These are phyloP conservation scores for Botrytis cinerea DNA, from an alignment of 2,329 filamentous ascomycete species.

Conservation along the genomic window DNA sequence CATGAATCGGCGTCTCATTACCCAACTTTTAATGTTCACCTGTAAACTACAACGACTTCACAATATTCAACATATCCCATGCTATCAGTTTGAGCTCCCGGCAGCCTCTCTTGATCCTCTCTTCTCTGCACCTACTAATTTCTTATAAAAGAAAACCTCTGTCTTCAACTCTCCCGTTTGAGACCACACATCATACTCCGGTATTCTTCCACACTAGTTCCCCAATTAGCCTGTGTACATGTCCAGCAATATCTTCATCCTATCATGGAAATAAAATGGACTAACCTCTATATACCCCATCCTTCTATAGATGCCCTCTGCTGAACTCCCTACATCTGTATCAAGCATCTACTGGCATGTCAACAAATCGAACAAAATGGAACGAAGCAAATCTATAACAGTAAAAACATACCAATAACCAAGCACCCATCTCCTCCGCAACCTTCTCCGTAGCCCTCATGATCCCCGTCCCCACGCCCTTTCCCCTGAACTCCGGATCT, in stretches of 20 bases:
- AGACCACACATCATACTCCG: slow-evolving; percentile 54
- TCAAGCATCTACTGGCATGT: slow-evolving; percentile 45
- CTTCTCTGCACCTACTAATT: slow-evolving; percentile 42
- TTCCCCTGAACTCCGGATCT: slow-evolving; percentile 51
- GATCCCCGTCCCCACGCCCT: slow-evolving; percentile 54
- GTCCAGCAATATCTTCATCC: background rate
- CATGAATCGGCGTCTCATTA: background rate
- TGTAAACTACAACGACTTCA: background rate
- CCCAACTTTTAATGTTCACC: background rate
- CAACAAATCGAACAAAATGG: background rate
- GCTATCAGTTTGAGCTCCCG: background rate
- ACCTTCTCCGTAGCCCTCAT: slow-evolving; percentile 54
- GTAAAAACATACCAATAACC: background rate
- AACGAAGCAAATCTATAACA: background rate
- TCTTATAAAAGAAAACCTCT: slow-evolving; percentile 61
- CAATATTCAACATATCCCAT: background rate
- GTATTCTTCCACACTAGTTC: slow-evolving; percentile 50
- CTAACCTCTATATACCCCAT: slow-evolving; percentile 56
- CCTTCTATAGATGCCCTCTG: slow-evolving; percentile 55
- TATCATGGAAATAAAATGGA: background rate
- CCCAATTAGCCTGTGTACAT: background rate
- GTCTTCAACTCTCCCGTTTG: slow-evolving; percentile 50
- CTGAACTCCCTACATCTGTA: slow-evolving; percentile 53
- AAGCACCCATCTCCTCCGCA: background rate
- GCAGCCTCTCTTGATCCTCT: background rate